Evolutionary conservation across 2,329 filamentous ascomycete genomes (phyloP), one percentile per base, ranked within the genome.

Genomic region (Diaporthe citriasiana): DNA sequence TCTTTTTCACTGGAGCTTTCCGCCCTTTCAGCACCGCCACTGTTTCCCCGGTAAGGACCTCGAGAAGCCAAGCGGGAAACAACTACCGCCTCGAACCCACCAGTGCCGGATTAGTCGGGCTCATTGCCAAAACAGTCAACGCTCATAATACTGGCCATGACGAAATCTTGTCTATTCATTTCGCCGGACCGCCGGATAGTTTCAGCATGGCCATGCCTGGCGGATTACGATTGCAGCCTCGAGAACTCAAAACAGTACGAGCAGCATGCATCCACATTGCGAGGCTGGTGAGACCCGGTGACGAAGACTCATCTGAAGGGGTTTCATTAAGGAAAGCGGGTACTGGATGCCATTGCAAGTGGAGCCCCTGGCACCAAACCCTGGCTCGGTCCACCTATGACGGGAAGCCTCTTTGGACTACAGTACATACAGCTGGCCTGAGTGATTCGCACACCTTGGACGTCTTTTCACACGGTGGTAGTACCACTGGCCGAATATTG

Each of bases 381-480:
- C 50, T 60, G 59, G 38, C 56, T n/a, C 66, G 59, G 63, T 71
- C 74, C 60, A 71, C 74, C 66, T 57, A 68, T 59, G 66, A 65
- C 71, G 71, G 71, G 57, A 71, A 57, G 66, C 50, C 57, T 75
- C 63, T 63, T 40, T 59, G 71, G 45, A 70, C 71, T 60, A 75
- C 65, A 75, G 69, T 55, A 53, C 65, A 53, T 75, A n/a, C 63
- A 30, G 45, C 73, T 35, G 40, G 30, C 40, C 53, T 33, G 66
- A 53, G 68, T 73, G 65, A 75, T 75, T 75, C 74, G 74, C 59
- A 75, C 59, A 55, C 72, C 68, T 45, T 68, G 55, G 68, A 57
- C 69, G 59, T 71, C 47, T 71, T 55, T 47, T 56, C 68, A 75
- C 74, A 74, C 71, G 60, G 72, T 75, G 53, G 60, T 59, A 71